Conservation (phyloP, 2,329 filamentous ascomycete species). For the Epichloe aotearoae region DNA sequence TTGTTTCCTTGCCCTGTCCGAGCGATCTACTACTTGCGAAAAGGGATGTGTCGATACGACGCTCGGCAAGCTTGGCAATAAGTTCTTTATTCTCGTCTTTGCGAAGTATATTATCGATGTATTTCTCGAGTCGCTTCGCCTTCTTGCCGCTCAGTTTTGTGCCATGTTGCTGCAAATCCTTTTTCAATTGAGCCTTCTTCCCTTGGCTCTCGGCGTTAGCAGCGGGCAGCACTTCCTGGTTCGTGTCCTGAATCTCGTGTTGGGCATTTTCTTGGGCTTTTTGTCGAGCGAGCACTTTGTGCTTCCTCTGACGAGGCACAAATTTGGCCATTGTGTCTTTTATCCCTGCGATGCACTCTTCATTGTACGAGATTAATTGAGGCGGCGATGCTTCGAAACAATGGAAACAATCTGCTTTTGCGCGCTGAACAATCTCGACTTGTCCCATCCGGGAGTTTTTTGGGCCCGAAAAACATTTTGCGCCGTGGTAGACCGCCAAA, state of each 20-base stretch:
- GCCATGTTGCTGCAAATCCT: conserved; percentile 37
- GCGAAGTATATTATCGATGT: conserved; percentile 77
- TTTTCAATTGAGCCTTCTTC: conserved; percentile 41
- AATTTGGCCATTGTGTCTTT: conserved; percentile 37
- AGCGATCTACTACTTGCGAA: conserved; percentile 68
- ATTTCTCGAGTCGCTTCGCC: conserved; percentile 53
- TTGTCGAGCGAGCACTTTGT: conserved; percentile 53
- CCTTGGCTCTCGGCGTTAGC: conserved; percentile 39
- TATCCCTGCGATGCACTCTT: not conserved
- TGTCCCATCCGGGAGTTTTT: not conserved
- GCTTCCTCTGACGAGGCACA: conserved; percentile 52
- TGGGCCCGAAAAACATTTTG: conserved; percentile 16
- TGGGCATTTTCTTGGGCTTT: conserved; percentile 31
- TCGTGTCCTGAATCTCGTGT: conserved; percentile 25
- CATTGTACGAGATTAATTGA: not conserved
- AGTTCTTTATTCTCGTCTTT: conserved; percentile 85
- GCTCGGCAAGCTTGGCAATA: conserved; percentile 66
- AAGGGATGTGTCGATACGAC: conserved; percentile 69
- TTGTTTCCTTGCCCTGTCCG: conserved; percentile 59
- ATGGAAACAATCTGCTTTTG: not conserved
- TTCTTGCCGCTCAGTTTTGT: conserved; percentile 50
- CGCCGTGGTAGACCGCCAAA: conserved; percentile 25
- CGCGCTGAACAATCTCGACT: not conserved
- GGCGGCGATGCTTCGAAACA: conserved; percentile 12
- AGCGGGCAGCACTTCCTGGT: conserved; percentile 22